Conservation (phyloP, 805 yeast species). For the Kazachstania africana region DNA sequence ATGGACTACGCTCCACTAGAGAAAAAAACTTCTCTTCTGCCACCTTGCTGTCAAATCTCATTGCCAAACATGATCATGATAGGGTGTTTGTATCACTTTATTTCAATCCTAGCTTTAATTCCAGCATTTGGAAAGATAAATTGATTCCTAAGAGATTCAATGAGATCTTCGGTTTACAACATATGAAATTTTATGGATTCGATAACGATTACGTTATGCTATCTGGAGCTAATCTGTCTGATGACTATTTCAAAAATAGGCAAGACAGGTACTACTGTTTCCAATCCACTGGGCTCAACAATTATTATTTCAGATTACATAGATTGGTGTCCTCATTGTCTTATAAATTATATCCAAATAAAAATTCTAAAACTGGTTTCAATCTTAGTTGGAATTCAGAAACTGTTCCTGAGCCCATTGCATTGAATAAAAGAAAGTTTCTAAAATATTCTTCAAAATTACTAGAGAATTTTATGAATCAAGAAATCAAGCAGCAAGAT, state of each 20-base stretch:
- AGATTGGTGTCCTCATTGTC: slow-evolving; percentile 45
- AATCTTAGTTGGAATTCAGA: slow-evolving; percentile 62
- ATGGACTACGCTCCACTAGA: slow-evolving; percentile 85
- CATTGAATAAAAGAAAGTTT: slow-evolving; percentile 36
- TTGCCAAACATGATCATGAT: slow-evolving; percentile 45
- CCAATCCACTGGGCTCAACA: slow-evolving; percentile 41
- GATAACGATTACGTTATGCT: slow-evolving; percentile 83
- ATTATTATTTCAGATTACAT: slow-evolving; percentile 68
- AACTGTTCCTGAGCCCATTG: slow-evolving; percentile 60
- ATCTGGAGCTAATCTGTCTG: slow-evolving; percentile 84
- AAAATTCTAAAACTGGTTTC: slow-evolving; percentile 37
- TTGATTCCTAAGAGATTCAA: slow-evolving; percentile 74
- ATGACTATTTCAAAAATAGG: slow-evolving; percentile 86
- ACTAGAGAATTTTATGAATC: slow-evolving; percentile 43
- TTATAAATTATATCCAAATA: slow-evolving; percentile 16
- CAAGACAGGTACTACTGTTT: slow-evolving; percentile 87
- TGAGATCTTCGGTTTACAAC: slow-evolving; percentile 89
- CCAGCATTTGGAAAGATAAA: slow-evolving; percentile 39
- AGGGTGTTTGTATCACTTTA: slow-evolving; percentile 76
- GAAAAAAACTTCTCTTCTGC: slow-evolving; percentile 65
- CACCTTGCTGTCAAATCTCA: slow-evolving; percentile 53
- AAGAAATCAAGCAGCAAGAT: slow-evolving; percentile 6
- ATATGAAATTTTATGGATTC: slow-evolving; percentile 93
- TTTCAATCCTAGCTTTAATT: slow-evolving; percentile 77
- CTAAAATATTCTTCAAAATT: slow-evolving; percentile 42